Evolutionary conservation across 192 early-diverging fungal genomes (phyloP).

Genomic region (Rhizophagus clarus): DNA sequence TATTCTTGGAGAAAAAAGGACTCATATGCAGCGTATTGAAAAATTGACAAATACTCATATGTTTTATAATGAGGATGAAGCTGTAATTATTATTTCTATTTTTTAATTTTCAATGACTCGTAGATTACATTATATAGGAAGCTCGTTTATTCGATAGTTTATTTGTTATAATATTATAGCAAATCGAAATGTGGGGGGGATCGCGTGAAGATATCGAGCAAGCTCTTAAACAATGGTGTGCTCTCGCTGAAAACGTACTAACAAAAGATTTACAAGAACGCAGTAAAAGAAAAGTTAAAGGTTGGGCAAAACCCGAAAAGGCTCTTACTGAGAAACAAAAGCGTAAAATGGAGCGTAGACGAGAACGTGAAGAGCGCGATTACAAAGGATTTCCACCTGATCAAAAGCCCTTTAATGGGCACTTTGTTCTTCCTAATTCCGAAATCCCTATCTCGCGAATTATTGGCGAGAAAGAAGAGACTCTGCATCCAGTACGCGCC

Average conservation of each 20-base stretch:
- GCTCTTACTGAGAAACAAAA: constrained; percentile 39
- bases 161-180: constrained; percentile 21
- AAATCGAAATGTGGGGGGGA: constrained; percentile 53
- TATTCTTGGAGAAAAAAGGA: constrained; percentile 32
- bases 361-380: constrained; percentile 30
- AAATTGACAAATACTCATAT: constrained; percentile 34
- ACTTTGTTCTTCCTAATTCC: constrained; percentile 37
- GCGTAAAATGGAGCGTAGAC: constrained; percentile 28
- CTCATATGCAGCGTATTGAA: constrained; percentile 33
- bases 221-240: constrained; percentile 34
- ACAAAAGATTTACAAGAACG: background rate
- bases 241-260: constrained; percentile 20
- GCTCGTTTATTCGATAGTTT: too few relatives aligned
- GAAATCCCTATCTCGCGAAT: constrained; percentile 34
- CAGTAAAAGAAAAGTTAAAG: constrained; percentile 28
- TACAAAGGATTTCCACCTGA: constrained; percentile 32
- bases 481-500: constrained; percentile 38
- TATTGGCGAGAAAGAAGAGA: constrained; percentile 38
- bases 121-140: background rate
- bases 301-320: constrained; percentile 44
- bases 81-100: constrained; percentile 15
- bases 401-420: constrained; percentile 21
- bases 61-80: constrained; percentile 34
- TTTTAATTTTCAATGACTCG: background rate
- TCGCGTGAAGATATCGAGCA: constrained; percentile 16